A percentile compares a stretch with the other conserved stretches of the same genome.
Conservation (phyloP, 805 yeast genomes). For the Candida orba region DNA sequence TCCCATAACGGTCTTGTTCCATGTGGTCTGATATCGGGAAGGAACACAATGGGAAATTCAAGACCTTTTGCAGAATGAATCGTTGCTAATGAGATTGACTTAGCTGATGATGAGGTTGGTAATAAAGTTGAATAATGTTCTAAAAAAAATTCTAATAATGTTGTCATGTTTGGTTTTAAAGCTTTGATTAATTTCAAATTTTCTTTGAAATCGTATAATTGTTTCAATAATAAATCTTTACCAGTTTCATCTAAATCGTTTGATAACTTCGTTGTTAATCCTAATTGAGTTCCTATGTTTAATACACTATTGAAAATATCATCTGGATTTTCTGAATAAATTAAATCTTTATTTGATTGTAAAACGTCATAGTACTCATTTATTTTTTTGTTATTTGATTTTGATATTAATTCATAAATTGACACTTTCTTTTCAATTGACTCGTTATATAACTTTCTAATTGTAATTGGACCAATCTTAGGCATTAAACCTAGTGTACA, state of each 20-base stretch:
- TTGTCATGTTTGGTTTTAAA: constrained; percentile 19
- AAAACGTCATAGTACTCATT: constrained; percentile 22
- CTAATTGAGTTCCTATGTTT: constrained; percentile 10
- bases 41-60: constrained; percentile 64
- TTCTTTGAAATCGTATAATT: constrained; percentile 30
- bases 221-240: constrained; percentile 19
- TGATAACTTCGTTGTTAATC: constrained; percentile 8
- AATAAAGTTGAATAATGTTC: constrained; percentile 26
- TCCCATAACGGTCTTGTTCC: constrained; percentile 1
- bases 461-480: constrained; percentile 16
- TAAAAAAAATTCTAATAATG: constrained; percentile 27
- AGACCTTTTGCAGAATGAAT: constrained; percentile 71
- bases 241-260: constrained; percentile 19
- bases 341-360: constrained; percentile 8
- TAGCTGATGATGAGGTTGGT: constrained; percentile 22
- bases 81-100: constrained; percentile 50
- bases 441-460: constrained; percentile 16
- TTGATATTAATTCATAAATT: constrained; percentile 9
- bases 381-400: constrained; percentile 19
- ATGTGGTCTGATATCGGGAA: constrained; percentile 19
- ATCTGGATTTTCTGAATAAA: constrained; percentile 12
- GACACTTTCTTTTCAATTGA: constrained; percentile 2
- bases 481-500: constrained; percentile 22
- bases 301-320: constrained; percentile 12
- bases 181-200: constrained; percentile 26